phyloP scores from a whole-genome alignment of 1,284 basidiomycete genomes.

The Wolfiporia cocos region DNA sequence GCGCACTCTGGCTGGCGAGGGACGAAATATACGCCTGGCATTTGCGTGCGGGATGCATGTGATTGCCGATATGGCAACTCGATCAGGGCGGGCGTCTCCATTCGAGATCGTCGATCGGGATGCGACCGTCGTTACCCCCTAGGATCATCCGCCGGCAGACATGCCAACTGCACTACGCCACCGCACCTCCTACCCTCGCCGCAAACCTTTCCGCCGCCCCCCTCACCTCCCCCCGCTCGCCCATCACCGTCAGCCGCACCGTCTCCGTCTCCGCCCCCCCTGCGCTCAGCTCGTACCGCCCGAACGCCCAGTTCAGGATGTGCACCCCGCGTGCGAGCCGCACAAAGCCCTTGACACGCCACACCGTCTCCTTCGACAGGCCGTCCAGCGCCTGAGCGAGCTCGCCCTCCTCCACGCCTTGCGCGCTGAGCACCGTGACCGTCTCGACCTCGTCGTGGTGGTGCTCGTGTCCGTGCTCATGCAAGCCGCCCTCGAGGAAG shows the following conservation, averaged over 20 bases:
- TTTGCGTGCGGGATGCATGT: no score
- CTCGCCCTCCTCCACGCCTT: slow-evolving; percentile 21
- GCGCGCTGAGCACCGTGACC: slow-evolving; percentile 50
- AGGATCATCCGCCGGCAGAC: no score
- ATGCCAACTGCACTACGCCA: no score
- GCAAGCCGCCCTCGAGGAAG: slow-evolving; percentile 34
- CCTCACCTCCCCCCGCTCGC: slow-evolving; percentile 75
- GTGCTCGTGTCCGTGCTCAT: slow-evolving; percentile 21
- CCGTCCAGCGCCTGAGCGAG: slow-evolving; percentile 41
- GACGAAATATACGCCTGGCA: no score
- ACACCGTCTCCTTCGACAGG: slow-evolving; percentile 64
- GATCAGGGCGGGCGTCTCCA: no score
- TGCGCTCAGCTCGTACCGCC: slow-evolving; percentile 47
- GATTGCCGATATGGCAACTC: no score
- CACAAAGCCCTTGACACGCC: slow-evolving; percentile 82
- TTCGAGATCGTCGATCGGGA: no score
- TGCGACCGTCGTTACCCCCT: no score
- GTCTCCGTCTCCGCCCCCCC: slow-evolving; percentile 24
- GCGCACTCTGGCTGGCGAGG: no score
- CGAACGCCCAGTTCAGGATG: slow-evolving; percentile 91
- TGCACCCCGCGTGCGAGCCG: slow-evolving; percentile 41
- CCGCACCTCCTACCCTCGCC: slow-evolving; percentile 34
- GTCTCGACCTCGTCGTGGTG: slow-evolving; percentile 85
- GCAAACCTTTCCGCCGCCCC: slow-evolving; percentile 54
- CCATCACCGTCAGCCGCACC: slow-evolving; percentile 79